A percentile compares a stretch with the other conserved stretches of the same genome.
These are phyloP conservation scores for Yamadazyma phyllophila DNA, from an alignment of 805 yeast genomes.

Conservation along the genomic window DNA sequence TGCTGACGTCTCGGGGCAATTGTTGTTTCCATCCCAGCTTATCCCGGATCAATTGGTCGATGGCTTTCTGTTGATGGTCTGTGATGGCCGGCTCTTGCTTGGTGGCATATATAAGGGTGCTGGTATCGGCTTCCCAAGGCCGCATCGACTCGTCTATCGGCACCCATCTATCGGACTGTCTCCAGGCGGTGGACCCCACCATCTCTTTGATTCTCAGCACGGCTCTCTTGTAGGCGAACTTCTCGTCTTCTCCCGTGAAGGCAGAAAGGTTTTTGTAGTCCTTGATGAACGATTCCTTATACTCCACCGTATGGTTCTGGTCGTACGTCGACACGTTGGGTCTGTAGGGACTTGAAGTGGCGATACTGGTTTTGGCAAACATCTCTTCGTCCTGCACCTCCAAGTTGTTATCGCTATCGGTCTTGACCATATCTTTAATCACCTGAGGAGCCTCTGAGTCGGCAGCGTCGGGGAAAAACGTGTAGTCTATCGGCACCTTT, in stretches of 20 bases:
- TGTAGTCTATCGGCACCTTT: conserved; percentile 47
- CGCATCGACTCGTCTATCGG: conserved; percentile 52
- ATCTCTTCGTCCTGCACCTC: conserved; percentile 64
- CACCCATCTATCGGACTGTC: conserved; percentile 48
- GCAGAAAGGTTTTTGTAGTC: conserved; percentile 49
- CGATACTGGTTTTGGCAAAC: conserved; percentile 63
- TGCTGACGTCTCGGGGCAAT: conserved; percentile 26
- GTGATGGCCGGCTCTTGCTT: neutral
- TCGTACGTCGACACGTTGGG: conserved; percentile 68
- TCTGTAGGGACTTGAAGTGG: conserved; percentile 60
- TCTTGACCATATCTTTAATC: conserved; percentile 14
- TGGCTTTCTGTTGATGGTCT: neutral
- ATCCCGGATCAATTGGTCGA: neutral
- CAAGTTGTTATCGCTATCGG: conserved; percentile 31
- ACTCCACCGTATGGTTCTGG: conserved; percentile 36
- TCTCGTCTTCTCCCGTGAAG: conserved; percentile 77
- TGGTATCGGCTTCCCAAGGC: conserved; percentile 48
- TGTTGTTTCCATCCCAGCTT: conserved; percentile 1
- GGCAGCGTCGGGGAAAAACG: conserved; percentile 58
- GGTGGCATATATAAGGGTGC: neutral
- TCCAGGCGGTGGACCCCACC: conserved; percentile 54
- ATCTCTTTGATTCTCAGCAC: conserved; percentile 62
- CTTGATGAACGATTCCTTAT: conserved; percentile 11
- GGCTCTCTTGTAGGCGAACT: conserved; percentile 70
- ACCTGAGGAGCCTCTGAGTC: conserved; percentile 14